phyloP scores from a whole-genome alignment of 140 eudicot species.

The Cichorium intybus region DNA sequence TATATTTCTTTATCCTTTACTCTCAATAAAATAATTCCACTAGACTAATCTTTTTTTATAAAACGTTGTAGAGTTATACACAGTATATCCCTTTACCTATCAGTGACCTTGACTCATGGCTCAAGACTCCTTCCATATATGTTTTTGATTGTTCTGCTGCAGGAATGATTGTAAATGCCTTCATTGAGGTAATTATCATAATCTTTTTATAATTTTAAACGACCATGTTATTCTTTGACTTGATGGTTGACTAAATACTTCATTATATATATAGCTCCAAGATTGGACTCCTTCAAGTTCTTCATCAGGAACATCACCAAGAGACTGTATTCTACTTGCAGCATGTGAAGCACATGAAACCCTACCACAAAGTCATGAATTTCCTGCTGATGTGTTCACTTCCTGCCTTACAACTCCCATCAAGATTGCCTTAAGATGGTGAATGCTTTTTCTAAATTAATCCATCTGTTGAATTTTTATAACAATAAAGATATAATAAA shows the following conservation, averaged over 20 bases:
- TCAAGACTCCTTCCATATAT: slow-evolving; percentile 92
- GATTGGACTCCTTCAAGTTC: slow-evolving; percentile 66
- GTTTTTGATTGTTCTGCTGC: slow-evolving; percentile 99
- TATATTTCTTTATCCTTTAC: background rate
- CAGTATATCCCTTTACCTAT: slow-evolving; percentile 92
- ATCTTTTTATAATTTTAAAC: background rate
- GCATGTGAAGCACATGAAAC: slow-evolving; percentile 99
- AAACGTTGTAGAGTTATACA: slow-evolving; percentile 76
- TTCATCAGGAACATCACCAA: slow-evolving; percentile 50
- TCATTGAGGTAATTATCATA: slow-evolving; percentile 57
- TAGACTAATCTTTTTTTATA: slow-evolving; percentile 16
- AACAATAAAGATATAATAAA: too few relatives aligned
- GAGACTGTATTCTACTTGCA: slow-evolving; percentile 90
- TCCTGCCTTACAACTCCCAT: slow-evolving; percentile 99
- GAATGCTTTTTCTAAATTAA: slow-evolving; percentile 8
- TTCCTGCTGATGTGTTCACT: slow-evolving; percentile 97
- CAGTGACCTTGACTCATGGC: slow-evolving; percentile 90
- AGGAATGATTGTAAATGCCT: slow-evolving; percentile 88
- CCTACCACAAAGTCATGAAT: slow-evolving; percentile 94
- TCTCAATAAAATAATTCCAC: background rate
- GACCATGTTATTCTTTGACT: background rate
- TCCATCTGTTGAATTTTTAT: background rate
- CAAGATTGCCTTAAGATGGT: slow-evolving; percentile 99
- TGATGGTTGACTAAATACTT: background rate
- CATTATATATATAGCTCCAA: slow-evolving; percentile 49